These are phyloP conservation scores for Tritrichomonas musculus DNA, from an alignment of 208 protist species.

Conservation along the genomic window DNA sequence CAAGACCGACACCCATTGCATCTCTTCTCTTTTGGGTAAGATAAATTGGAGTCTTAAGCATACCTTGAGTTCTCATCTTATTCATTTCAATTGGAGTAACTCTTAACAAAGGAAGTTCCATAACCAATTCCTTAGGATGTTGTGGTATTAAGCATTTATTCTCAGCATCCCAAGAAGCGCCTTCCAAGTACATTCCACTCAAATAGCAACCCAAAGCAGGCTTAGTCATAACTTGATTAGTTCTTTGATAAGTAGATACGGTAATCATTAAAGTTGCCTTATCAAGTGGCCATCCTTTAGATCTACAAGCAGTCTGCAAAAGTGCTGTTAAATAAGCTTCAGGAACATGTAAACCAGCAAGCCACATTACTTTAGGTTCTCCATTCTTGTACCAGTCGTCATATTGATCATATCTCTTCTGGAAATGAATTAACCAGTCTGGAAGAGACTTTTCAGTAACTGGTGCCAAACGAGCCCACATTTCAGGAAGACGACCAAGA, in stretches of 20 bases:
- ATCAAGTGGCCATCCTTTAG: constrained; percentile 93
- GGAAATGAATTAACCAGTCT: constrained; percentile 85
- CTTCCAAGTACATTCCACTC: constrained; percentile 86
- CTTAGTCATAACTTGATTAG: constrained; percentile 63
- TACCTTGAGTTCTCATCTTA: constrained; percentile 79
- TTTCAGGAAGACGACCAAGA: constrained; percentile 78
- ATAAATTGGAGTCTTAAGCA: constrained; percentile 94
- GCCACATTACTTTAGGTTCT: constrained; percentile 93
- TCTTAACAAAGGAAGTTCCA: constrained; percentile 88
- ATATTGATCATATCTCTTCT: constrained; percentile 79
- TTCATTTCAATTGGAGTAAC: constrained; percentile 86
- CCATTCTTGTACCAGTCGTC: constrained; percentile 75
- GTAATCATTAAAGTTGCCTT: constrained; percentile 82
- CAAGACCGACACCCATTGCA: constrained; percentile 88
- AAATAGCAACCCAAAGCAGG: constrained; percentile 87
- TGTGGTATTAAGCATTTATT: constrained; percentile 68
- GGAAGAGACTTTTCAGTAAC: not conserved
- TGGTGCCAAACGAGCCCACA: constrained; percentile 68
- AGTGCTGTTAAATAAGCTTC: constrained; percentile 92
- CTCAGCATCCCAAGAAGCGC: constrained; percentile 82
- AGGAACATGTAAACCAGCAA: constrained; percentile 93
- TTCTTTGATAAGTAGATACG: constrained; percentile 67
- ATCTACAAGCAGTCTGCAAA: constrained; percentile 89
- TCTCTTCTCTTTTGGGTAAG: constrained; percentile 85
- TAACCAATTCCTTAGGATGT: constrained; percentile 82